These are phyloP conservation scores for Mycena rebaudengoi DNA, from an alignment of 768 basidiomycete species.

Conservation along the genomic window DNA sequence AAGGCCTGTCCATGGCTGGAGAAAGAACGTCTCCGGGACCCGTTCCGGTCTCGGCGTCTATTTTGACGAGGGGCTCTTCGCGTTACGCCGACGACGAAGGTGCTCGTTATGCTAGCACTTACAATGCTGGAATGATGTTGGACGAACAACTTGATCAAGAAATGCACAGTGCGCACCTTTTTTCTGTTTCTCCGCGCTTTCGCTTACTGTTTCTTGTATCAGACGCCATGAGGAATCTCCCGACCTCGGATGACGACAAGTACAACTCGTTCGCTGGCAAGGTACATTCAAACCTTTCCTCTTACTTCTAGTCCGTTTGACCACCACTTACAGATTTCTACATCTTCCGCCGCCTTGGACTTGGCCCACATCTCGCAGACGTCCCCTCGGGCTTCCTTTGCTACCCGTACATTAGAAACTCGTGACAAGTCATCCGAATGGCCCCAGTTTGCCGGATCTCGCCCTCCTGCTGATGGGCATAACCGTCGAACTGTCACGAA, in stretches of 20 bases:
- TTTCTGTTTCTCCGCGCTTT: slow-evolving; percentile 6
- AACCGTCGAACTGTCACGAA: slow-evolving; percentile 82
- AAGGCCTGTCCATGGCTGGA: slow-evolving; percentile 73
- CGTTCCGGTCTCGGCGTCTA: slow-evolving; percentile 59
- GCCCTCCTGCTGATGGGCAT: slow-evolving; percentile 56
- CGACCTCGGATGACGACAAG: slow-evolving; percentile 91
- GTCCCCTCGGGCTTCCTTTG: slow-evolving; percentile 69
- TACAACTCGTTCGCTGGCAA: slow-evolving; percentile 71
- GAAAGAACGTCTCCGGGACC: slow-evolving; percentile 71
- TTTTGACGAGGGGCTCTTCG: slow-evolving; percentile 58
- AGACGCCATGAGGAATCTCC: slow-evolving; percentile 91
- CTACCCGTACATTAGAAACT: slow-evolving; percentile 60
- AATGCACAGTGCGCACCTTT: slow-evolving; percentile 79
- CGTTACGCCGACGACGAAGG: slow-evolving; percentile 69
- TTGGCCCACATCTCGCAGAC: slow-evolving; percentile 90
- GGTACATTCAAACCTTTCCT: slow-evolving; percentile 49
- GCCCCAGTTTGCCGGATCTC: slow-evolving; percentile 83
- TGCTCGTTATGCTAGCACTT: slow-evolving; percentile 65
- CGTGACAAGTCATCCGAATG: slow-evolving; percentile 88
- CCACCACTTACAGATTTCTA: slow-evolving; percentile 64
- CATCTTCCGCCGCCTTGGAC: slow-evolving; percentile 92
- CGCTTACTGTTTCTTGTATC: slow-evolving; percentile 26
- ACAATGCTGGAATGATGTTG: slow-evolving; percentile 89
- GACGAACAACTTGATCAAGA: slow-evolving; percentile 95
- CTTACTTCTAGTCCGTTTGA: neutral